Evolutionary conservation across 164 flowering plant genomes (phyloP).

Genomic region (Sedum album): DNA sequence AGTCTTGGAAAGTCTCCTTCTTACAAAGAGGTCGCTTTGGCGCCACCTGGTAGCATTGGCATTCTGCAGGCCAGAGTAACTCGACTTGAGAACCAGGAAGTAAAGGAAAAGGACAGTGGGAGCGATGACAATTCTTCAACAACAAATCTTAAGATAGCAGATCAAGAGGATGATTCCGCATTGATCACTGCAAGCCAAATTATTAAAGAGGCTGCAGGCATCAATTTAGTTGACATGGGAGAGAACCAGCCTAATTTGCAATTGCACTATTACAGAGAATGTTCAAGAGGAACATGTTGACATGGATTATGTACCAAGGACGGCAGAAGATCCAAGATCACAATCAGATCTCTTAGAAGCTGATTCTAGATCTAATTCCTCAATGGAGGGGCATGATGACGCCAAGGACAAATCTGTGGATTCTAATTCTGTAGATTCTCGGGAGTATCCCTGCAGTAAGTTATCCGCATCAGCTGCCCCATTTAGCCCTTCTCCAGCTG

Average conservation of each 20-base stretch:
- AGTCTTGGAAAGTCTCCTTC: constrained; percentile 89
- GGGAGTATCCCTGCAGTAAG: constrained; percentile 56
- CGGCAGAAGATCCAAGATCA: constrained; percentile 10
- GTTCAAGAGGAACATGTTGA: constrained; percentile 17
- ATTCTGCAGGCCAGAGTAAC: constrained; percentile 39
- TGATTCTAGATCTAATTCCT: constrained; percentile 16
- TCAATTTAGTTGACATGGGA: neutral
- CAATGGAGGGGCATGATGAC: constrained; percentile 35
- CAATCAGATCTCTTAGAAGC: constrained; percentile 16
- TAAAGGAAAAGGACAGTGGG: constrained; percentile 19
- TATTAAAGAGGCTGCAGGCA: neutral
- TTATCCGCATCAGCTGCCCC: constrained; percentile 96
- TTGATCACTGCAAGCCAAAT: neutral
- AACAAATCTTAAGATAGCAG: constrained; percentile 19
- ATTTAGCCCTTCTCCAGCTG: constrained; percentile 61
- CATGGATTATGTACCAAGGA: constrained; percentile 20
- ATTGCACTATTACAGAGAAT: constrained; percentile 22
- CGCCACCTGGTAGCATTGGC: constrained; percentile 81
- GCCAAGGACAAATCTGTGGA: constrained; percentile 28
- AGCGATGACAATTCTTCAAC: constrained; percentile 22
- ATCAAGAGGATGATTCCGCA: neutral
- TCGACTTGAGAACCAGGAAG: constrained; percentile 25
- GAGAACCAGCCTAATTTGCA: constrained; percentile 5
- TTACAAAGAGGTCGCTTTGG: constrained; percentile 94
- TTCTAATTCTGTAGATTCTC: constrained; percentile 28